phyloP scores from a whole-genome alignment of 1,284 basidiomycete genomes.

The Mycosarcoma mackinlayi region DNA sequence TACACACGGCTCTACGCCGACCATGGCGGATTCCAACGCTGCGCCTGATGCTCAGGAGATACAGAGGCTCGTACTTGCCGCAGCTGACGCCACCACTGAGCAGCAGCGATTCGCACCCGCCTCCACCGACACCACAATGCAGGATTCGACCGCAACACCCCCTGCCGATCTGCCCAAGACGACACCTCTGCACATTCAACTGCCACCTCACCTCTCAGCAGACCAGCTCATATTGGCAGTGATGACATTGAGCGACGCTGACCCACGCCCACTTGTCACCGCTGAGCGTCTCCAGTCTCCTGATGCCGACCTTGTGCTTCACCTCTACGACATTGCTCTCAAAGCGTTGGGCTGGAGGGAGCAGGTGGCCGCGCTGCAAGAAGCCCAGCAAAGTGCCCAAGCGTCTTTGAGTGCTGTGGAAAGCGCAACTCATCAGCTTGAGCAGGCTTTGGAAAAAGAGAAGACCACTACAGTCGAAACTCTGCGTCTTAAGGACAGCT shows the following conservation, averaged over 20 bases:
- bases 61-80: conserved; percentile 27
- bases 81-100: conserved; percentile 21
- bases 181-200: conserved; percentile 18
- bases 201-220: conserved; percentile 22
- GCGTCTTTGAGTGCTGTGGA: not conserved
- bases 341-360: conserved; percentile 19
- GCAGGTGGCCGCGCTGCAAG: conserved; percentile 12
- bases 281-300: conserved; percentile 34
- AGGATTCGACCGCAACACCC: conserved; percentile 12
- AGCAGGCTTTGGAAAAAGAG: conserved; percentile 26
- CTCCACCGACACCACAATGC: conserved; percentile 15
- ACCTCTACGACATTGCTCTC: conserved; percentile 40
- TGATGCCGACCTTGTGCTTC: conserved; percentile 35
- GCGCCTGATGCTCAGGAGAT: conserved; percentile 43
- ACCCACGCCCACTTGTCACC: conserved; percentile 10
- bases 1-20: conserved; percentile 17
- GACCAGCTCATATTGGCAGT: conserved; percentile 32
- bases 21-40: conserved; percentile 41
- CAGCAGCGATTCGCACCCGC: conserved; percentile 10
- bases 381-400: conserved; percentile 13
- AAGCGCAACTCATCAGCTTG: conserved; percentile 19
- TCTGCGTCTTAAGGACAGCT: conserved; percentile 31
- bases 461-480: conserved; percentile 14
- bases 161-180: not conserved
- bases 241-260: conserved; percentile 21